These are phyloP conservation scores for Sporothrix inflata DNA, from an alignment of 2,329 filamentous ascomycete species.

Conservation along the genomic window DNA sequence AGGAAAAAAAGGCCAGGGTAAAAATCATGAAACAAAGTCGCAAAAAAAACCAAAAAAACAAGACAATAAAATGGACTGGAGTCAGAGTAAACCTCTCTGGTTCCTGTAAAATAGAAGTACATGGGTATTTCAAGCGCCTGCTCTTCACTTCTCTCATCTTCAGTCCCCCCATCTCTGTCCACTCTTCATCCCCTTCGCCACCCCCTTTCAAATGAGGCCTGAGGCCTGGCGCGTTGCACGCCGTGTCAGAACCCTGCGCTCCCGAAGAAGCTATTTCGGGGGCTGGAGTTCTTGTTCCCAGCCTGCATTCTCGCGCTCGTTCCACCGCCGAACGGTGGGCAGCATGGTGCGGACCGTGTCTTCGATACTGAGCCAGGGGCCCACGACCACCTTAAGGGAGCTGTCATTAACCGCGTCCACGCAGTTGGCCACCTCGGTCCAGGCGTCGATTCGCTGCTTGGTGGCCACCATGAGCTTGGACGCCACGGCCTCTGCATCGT, in stretches of 20 bases:
- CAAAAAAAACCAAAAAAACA: background rate
- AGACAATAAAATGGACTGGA: constrained; percentile 8
- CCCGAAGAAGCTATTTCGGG: constrained; percentile 20
- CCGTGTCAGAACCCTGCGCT: background rate
- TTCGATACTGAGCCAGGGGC: constrained; percentile 51
- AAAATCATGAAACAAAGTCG: background rate
- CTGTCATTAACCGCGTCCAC: constrained; percentile 40
- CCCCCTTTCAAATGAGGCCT: background rate
- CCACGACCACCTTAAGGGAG: constrained; percentile 39
- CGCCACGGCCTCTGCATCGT: constrained; percentile 42
- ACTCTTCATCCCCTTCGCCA: background rate
- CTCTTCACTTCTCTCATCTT: background rate
- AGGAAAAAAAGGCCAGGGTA: background rate
- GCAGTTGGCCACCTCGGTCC: constrained; percentile 39
- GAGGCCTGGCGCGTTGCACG: background rate
- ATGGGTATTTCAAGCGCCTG: constrained; percentile 23
- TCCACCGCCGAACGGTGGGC: constrained; percentile 49
- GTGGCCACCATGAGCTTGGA: constrained; percentile 36
- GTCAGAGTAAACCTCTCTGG: background rate
- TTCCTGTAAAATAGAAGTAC: constrained; percentile 20
- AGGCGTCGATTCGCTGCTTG: constrained; percentile 38
- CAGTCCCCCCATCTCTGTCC: background rate
- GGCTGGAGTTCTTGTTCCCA: constrained; percentile 43
- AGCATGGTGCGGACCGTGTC: constrained; percentile 48
- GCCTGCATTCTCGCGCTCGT: constrained; percentile 48